Conservation (phyloP, 179 eudicot genomes). For the Camellia oleifera region DNA sequence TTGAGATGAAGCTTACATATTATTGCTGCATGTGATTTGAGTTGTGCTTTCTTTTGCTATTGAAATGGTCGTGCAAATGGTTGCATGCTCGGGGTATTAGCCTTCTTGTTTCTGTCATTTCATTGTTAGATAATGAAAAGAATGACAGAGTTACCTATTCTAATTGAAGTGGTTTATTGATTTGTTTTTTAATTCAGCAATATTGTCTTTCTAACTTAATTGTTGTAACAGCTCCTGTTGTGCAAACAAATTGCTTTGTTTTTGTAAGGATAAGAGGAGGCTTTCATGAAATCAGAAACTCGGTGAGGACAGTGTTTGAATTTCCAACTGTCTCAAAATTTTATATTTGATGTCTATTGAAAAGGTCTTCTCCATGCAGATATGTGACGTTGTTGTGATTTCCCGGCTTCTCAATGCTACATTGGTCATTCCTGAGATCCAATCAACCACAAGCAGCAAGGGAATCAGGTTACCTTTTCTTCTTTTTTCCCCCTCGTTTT, state of each 20-base stretch:
- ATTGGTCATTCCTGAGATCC: constrained; percentile 85
- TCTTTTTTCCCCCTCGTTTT: neutral
- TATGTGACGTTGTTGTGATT: constrained; percentile 79
- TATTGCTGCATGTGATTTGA: neutral
- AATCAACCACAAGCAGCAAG: constrained; percentile 91
- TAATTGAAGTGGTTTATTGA: neutral
- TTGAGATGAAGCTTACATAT: neutral
- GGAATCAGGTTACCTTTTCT: constrained; percentile 67
- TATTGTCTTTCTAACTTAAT: constrained; percentile 31
- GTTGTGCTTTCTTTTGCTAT: neutral
- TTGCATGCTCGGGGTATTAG: neutral
- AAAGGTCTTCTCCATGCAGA: constrained; percentile 32
- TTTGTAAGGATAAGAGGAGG: constrained; percentile 90
- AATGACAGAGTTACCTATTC: neutral
- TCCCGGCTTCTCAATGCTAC: constrained; percentile 91
- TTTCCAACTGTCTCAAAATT: neutral
- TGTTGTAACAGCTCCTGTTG: constrained; percentile 65
- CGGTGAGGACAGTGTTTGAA: constrained; percentile 49
- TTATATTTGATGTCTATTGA: neutral
- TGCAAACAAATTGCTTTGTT: constrained; percentile 61
- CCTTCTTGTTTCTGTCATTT: neutral
- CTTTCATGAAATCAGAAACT: constrained; percentile 82
- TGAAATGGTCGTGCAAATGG: neutral
- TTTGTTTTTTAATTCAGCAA: constrained; percentile 14
- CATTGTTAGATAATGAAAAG: neutral